Evolutionary conservation across 768 basidiomycete genomes (phyloP), one percentile per base, ranked within the genome.

Genomic region (Tephrocybe sp.): DNA sequence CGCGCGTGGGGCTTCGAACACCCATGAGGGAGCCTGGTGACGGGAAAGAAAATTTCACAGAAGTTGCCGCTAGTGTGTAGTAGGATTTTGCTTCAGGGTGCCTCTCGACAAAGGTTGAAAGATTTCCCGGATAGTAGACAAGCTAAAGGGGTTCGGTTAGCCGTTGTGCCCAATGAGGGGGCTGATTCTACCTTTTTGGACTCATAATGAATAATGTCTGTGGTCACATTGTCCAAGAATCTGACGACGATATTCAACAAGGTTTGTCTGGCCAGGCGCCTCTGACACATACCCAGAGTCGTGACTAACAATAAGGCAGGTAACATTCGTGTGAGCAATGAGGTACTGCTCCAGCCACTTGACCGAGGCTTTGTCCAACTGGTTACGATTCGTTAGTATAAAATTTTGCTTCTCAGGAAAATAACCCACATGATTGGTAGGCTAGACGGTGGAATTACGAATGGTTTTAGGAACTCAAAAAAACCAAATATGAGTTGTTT

Each of bases 171-270:
- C 31, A 13, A 4, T 37, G 42, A 38, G 22, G 16, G 40, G 3
- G 11, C 12, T 23, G 33, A 42, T 11, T 10, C 23, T 41, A 82
- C 88, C 78, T 94, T 95, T 75, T 98, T 98, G 47, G 73, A 71
- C 73, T 97, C 94, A 71, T 97, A 98, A 74, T 97, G 94, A 55
- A 97, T 93, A 61, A 97, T 92, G 69, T 97, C 94, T 56, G 94
- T 91, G 50, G 94, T 94, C 47, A 97, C 84, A 69, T 88, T 86
- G 72, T 97, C 94, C 61, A 98, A 75, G 75, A 98, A 98, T 50
- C 88, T 91, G 46, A 16, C 52, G 30, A 37, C 53, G 44, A 11
- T 40, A 54, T 42, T 52, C 50, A 49, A 61, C 25, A 29, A 47
- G 41, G 53, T 7, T n/a, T 29, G 39, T 40, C 40, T 22, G 52